Evolutionary conservation across 2,329 filamentous ascomycete species (phyloP), one percentile per base, ranked within the genome.

Genomic region (Achaetomium macrosporum): DNA sequence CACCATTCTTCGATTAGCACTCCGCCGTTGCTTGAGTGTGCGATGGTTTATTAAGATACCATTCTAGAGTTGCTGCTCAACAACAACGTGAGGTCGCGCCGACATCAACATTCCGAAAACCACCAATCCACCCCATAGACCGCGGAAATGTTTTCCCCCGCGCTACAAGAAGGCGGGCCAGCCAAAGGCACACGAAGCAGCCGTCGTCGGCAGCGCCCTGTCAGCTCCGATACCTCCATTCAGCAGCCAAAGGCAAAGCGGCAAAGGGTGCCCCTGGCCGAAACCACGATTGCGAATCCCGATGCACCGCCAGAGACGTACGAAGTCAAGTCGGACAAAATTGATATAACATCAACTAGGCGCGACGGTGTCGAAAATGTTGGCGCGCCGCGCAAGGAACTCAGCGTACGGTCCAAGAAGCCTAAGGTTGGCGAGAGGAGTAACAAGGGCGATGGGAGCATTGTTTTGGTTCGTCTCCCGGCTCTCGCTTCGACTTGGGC

Each of bases 381-480:
- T 7, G 56, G 57, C 65, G 41, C 55, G 49, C 47, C 57, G 39
- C 57, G 60, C 49, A 77, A 74, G 59, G 81, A 85, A 61, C 73
- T 82, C 43, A 80, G 73, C 53, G 73, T 84, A 37, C 76, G 83
- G 57, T 75, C 78, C 10, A 85, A 84, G 65, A 85, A 85, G 66
- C 65, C 75, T 43, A 83, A 83, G 63, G 71, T 76, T n/a, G 75
- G 75, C 56, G 82, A 88, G 63, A 77, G 85, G 61, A 73, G 75
- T 42, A 76, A 73, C 61, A 88, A 87, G 66, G 83, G 83, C 44
- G 85, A 89, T 64, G 81, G 83, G 31, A 84, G 81, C 61, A 73
- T 82, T 56, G 74, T 85, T 61, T 66, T 89, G 70, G 85, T 88
- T 72, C 51, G 78, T 51, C 15, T 10, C 25, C 33, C 20, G 8